phyloP scores from a whole-genome alignment of 2,329 filamentous ascomycete species.

The Fusarium sterilihyphosum region DNA sequence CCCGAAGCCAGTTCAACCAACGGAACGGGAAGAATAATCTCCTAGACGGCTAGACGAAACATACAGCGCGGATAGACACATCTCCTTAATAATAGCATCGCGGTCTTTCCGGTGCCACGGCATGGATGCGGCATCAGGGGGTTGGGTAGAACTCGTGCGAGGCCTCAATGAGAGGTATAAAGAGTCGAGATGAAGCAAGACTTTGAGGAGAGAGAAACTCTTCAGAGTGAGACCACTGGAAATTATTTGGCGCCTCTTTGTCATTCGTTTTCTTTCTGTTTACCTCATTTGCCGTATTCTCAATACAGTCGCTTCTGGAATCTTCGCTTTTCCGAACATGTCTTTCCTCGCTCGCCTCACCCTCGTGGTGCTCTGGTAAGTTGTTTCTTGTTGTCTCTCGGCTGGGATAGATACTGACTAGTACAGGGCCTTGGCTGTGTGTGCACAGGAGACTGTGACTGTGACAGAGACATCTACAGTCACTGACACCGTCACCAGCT shows the following conservation, averaged over 20 bases:
- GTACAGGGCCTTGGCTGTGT: slow-evolving; percentile 38
- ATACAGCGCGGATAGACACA: slow-evolving; percentile 6
- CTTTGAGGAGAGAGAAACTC: background rate
- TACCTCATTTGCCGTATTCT: background rate
- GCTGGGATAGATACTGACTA: background rate
- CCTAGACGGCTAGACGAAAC: slow-evolving; percentile 30
- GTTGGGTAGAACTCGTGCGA: slow-evolving; percentile 24
- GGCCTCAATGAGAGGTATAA: slow-evolving; percentile 38
- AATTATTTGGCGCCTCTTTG: slow-evolving; percentile 22
- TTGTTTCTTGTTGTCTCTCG: background rate
- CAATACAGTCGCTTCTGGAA: slow-evolving; percentile 19
- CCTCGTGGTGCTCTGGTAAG: slow-evolving; percentile 45
- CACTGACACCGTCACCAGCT: background rate
- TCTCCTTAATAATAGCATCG: slow-evolving; percentile 17
- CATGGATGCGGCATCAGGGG: slow-evolving; percentile 27
- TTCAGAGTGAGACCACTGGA: slow-evolving; percentile 33
- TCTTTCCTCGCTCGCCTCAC: slow-evolving; percentile 37
- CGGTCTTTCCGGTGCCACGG: slow-evolving; percentile 32
- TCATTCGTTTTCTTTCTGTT: slow-evolving; percentile 39
- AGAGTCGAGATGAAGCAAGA: slow-evolving; percentile 32
- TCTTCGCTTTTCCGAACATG: slow-evolving; percentile 30
- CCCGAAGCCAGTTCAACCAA: background rate
- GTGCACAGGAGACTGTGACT: slow-evolving; percentile 40
- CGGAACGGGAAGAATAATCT: slow-evolving; percentile 2
- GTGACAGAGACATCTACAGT: background rate